These are phyloP conservation scores for Hemisphaericaspora nanyangensis DNA, from an alignment of 805 yeast genomes.

Conservation along the genomic window DNA sequence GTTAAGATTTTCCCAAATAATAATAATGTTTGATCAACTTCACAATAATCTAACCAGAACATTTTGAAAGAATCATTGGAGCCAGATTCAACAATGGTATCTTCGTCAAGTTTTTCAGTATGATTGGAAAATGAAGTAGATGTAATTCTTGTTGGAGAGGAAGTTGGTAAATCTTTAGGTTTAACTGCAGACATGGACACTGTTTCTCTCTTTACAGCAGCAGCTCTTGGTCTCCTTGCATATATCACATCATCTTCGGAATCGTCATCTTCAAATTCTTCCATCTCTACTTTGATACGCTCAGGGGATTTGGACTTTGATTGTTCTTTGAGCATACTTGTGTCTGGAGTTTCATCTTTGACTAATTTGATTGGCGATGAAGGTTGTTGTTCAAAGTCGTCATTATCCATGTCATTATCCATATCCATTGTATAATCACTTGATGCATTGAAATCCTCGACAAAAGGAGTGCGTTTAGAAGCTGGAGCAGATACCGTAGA, in stretches of 20 bases:
- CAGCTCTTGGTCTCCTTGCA: conserved; percentile 45
- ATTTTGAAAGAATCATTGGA: conserved; percentile 55
- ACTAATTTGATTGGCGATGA: conserved; percentile 36
- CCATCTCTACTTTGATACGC: conserved; percentile 7
- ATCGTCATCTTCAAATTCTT: conserved; percentile 28
- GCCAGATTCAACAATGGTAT: conserved; percentile 16
- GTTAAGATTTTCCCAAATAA: conserved; percentile 79
- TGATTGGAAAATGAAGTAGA: conserved; percentile 18
- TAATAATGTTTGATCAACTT: conserved; percentile 62
- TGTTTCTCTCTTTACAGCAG: conserved; percentile 26
- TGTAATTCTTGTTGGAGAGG: conserved; percentile 18
- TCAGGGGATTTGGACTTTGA: neutral
- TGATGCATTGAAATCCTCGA: conserved; percentile 21
- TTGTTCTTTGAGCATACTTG: neutral
- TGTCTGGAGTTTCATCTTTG: conserved; percentile 1
- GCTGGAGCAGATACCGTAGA: conserved; percentile 21
- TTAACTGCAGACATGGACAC: conserved; percentile 39
- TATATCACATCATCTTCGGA: conserved; percentile 60
- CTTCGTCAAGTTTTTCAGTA: conserved; percentile 32
- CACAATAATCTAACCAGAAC: conserved; percentile 90
- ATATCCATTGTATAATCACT: conserved; percentile 22
- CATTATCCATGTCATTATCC: conserved; percentile 13
- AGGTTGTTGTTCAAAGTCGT: conserved; percentile 18
- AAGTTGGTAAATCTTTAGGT: conserved; percentile 20
- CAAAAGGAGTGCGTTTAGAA: conserved; percentile 14